Percentiles rank a stretch among this genome's conserved stretches.
Evolutionary conservation across 225 moss, liverwort and hornwort species (phyloP).

Genomic region (Rhytidiadelphus loreus): DNA sequence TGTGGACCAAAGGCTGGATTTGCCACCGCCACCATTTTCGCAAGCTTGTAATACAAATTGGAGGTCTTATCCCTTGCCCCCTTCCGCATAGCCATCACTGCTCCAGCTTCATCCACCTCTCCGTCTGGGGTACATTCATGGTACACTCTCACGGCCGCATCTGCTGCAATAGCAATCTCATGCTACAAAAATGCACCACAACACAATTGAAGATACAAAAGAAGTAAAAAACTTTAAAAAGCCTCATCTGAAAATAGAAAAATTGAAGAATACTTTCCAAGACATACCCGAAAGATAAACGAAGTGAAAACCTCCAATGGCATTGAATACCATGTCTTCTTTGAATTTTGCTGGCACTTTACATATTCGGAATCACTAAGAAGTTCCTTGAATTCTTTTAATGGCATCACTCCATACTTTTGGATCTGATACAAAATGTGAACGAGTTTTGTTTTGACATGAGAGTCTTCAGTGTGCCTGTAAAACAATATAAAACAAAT

Average conservation of each 20-base stretch:
- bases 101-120: background rate
- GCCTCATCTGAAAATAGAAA: no score
- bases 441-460: background rate
- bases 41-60: background rate
- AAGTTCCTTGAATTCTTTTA: no score
- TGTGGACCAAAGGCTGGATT: accelerated
- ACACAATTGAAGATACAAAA: no score
- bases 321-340: no score
- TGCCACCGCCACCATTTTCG: background rate
- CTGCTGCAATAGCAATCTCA: background rate
- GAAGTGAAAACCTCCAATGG: background rate
- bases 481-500: background rate
- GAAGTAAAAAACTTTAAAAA: no score
- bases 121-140: accelerated
- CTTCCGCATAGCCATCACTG: accelerated
- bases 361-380: background rate
- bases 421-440: background rate
- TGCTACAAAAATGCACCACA: background rate
- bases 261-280: accelerated
- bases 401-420: background rate
- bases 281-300: background rate
- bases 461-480: background rate
- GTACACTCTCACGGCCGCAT: background rate
- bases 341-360: no score
- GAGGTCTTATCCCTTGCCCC: background rate